These are phyloP conservation scores for Leccinum rimulosum DNA, from an alignment of 768 basidiomycete species.

Conservation along the genomic window DNA sequence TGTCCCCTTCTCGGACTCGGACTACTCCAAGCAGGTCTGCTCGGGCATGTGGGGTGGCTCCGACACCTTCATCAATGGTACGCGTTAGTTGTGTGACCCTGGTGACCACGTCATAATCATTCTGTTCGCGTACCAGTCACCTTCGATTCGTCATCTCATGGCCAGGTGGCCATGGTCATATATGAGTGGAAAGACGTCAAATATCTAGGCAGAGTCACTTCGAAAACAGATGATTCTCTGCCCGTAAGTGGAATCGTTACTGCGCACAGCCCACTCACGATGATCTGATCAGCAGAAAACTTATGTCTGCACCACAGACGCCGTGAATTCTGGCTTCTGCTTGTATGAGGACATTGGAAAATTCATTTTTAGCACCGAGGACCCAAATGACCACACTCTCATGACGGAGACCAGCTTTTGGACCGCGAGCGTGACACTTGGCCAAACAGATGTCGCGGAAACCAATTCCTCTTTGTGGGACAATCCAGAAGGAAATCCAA, in stretches of 20 bases:
- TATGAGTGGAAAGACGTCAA: slow-evolving; percentile 92
- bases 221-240: slow-evolving; percentile 47
- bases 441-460: slow-evolving; percentile 26
- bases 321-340: slow-evolving; percentile 73
- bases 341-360: slow-evolving; percentile 67
- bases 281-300: slow-evolving; percentile 65
- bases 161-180: slow-evolving; percentile 90
- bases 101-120: slow-evolving; percentile 17
- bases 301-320: slow-evolving; percentile 88
- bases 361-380: slow-evolving; percentile 70
- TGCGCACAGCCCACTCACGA: slow-evolving; percentile 17
- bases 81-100: slow-evolving; percentile 13
- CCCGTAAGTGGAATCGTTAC: slow-evolving; percentile 52
- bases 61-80: slow-evolving; percentile 83
- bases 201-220: slow-evolving; percentile 75
- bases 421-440: slow-evolving; percentile 75
- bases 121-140: slow-evolving; percentile 47
- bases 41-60: slow-evolving; percentile 90
- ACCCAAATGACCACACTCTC: slow-evolving; percentile 56
- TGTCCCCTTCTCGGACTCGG: slow-evolving; percentile 67
- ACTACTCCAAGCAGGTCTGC: slow-evolving; percentile 87
- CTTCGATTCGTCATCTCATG: slow-evolving; percentile 72
- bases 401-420: slow-evolving; percentile 81
- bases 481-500: slow-evolving; percentile 58
- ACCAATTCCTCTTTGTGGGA: slow-evolving; percentile 49